Evolutionary conservation across 176 grass and related monocot species (phyloP).

Genomic region (Carex myosuroides): DNA sequence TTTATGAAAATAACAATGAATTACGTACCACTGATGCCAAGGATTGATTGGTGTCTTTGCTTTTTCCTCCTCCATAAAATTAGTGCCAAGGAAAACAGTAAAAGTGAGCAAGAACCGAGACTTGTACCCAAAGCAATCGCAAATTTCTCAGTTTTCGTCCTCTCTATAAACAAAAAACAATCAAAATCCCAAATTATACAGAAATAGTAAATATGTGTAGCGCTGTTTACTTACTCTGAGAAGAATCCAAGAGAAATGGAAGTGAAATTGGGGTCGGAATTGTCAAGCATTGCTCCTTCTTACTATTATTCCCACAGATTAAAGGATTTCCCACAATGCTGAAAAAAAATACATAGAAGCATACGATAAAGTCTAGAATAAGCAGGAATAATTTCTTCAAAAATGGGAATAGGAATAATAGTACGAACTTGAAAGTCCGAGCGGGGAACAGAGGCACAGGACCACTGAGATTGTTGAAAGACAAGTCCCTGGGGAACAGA

Average conservation of each 20-base stretch:
- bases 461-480: constrained; percentile 88
- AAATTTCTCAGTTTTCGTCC: constrained; percentile 60
- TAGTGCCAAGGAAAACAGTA: constrained; percentile 53
- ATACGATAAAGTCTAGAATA: background rate
- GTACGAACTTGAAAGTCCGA: constrained; percentile 73
- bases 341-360: constrained; percentile 8
- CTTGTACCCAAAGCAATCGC: constrained; percentile 57
- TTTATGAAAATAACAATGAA: background rate
- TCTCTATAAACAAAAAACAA: constrained; percentile 22
- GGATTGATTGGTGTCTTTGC: constrained; percentile 41
- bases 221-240: constrained; percentile 42
- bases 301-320: constrained; percentile 54
- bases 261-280: constrained; percentile 33
- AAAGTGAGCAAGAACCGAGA: constrained; percentile 51
- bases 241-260: constrained; percentile 59
- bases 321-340: constrained; percentile 86
- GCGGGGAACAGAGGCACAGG: constrained; percentile 64
- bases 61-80: constrained; percentile 51
- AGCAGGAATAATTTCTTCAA: background rate
- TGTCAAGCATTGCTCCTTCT: constrained; percentile 46
- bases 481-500: constrained; percentile 63
- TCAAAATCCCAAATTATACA: background rate
- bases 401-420: constrained; percentile 6
- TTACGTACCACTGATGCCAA: constrained; percentile 50
- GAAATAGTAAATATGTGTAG: background rate